Evolutionary conservation across 2,329 filamentous ascomycete genomes (phyloP).

Genomic region (Venturia carpophila): DNA sequence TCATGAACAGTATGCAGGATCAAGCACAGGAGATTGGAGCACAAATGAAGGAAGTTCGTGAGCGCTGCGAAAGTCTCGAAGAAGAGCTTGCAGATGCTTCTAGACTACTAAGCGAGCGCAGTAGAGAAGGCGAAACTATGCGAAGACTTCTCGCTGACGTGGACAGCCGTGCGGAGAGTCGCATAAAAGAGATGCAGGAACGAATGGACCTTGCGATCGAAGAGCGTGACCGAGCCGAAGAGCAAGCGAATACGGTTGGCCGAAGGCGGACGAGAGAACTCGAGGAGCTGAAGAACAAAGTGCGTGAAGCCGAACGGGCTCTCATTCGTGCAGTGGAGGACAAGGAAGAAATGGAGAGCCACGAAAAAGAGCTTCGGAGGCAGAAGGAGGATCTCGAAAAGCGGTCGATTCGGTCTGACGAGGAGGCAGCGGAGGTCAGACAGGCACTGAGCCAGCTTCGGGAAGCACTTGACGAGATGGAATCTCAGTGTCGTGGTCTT

Average conservation of each 20-base stretch:
- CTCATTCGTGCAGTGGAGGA: slow-evolving; percentile 64
- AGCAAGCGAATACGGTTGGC: slow-evolving; percentile 73
- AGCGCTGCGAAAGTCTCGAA: slow-evolving; percentile 75
- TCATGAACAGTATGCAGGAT: slow-evolving; percentile 88
- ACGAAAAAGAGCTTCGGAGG: slow-evolving; percentile 65
- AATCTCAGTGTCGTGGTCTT: slow-evolving; percentile 72
- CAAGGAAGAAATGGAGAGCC: slow-evolving; percentile 66
- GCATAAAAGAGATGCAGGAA: slow-evolving; percentile 80
- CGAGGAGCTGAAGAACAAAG: slow-evolving; percentile 72
- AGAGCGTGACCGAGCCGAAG: slow-evolving; percentile 85
- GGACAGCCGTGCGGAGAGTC: slow-evolving; percentile 70
- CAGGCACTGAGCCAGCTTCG: slow-evolving; percentile 70
- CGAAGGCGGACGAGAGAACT: slow-evolving; percentile 72
- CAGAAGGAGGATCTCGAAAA: slow-evolving; percentile 70
- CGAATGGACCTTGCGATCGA: slow-evolving; percentile 86
- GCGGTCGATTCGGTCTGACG: slow-evolving; percentile 57
- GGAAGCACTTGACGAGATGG: slow-evolving; percentile 75
- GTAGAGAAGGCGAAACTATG: slow-evolving; percentile 92
- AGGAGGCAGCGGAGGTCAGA: slow-evolving; percentile 69
- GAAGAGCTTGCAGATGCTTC: slow-evolving; percentile 89
- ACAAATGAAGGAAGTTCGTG: slow-evolving; percentile 83
- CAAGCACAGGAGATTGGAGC: slow-evolving; percentile 80
- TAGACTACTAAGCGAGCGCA: slow-evolving; percentile 75
- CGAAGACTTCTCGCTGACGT: slow-evolving; percentile 78
- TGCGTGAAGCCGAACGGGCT: slow-evolving; percentile 74